These are phyloP conservation scores for Oemleria cerasiformis DNA, from an alignment of 306 rosid genomes.

Conservation along the genomic window DNA sequence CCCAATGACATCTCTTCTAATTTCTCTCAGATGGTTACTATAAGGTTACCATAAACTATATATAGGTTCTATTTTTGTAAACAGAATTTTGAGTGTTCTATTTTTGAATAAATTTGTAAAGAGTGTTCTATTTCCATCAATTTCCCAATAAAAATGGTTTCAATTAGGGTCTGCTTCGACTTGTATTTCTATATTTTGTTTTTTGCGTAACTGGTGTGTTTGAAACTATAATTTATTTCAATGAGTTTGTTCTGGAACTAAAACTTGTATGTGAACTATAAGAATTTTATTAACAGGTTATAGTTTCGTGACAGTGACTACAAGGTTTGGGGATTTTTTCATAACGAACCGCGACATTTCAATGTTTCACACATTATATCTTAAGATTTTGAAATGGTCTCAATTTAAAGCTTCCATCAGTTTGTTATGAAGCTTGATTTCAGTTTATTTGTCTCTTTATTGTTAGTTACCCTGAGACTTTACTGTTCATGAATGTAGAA, in stretches of 20 bases:
- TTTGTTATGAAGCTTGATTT: not conserved
- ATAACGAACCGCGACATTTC: too few relatives aligned
- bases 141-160: not conserved
- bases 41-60: too few relatives aligned
- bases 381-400: too few relatives aligned
- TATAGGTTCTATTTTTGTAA: too few relatives aligned
- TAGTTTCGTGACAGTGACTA: not conserved
- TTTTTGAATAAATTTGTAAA: too few relatives aligned
- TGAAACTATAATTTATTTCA: not conserved
- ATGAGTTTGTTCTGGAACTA: not conserved
- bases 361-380: too few relatives aligned
- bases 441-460: not conserved
- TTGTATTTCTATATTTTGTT: too few relatives aligned
- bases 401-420: not conserved
- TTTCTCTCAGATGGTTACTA: too few relatives aligned
- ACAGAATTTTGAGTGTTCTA: too few relatives aligned
- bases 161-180: not conserved
- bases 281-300: not conserved
- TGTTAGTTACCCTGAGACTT: not conserved
- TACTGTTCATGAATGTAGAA: not conserved
- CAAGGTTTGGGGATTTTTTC: too few relatives aligned
- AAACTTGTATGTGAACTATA: not conserved
- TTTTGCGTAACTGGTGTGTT: not conserved
- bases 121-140: too few relatives aligned
- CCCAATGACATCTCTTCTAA: too few relatives aligned